Evolutionary conservation across 2,329 filamentous ascomycete genomes (phyloP).

Genomic region (Hypoxylon sp.): DNA sequence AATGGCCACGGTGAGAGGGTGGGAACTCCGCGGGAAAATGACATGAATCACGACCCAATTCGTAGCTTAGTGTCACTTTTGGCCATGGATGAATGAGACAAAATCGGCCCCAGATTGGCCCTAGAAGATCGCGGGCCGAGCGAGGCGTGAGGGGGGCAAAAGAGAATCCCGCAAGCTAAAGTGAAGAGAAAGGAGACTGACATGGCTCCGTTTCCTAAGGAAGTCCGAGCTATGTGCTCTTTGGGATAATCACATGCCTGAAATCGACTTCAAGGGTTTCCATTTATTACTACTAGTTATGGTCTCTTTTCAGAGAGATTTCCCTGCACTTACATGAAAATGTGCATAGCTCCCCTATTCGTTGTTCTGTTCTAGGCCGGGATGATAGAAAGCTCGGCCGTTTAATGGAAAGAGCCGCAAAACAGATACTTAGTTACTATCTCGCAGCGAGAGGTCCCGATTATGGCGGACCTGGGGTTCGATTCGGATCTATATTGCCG

Average conservation of each 20-base stretch:
- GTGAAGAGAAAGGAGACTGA: not conserved
- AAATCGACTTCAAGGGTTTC: not conserved
- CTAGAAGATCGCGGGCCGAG: constrained; percentile 21
- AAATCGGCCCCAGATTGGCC: not conserved
- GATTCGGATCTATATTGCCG: constrained; percentile 2
- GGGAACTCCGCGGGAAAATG: not conserved
- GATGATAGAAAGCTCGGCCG: not conserved
- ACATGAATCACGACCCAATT: constrained; percentile 3
- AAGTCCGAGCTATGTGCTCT: not conserved
- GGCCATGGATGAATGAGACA: not conserved
- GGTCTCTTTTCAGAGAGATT: not conserved
- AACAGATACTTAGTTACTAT: not conserved
- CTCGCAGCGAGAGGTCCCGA: not conserved
- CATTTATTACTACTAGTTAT: not conserved
- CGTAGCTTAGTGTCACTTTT: constrained; percentile 4
- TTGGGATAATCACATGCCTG: constrained; percentile 14
- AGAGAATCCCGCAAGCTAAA: constrained; percentile 10
- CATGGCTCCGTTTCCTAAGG: not conserved
- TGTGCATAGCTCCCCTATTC: not conserved
- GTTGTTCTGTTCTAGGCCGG: not conserved
- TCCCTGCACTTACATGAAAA: not conserved
- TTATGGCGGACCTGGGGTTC: not conserved
- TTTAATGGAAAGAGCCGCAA: not conserved
- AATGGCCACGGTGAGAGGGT: not conserved
- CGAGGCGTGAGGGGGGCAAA: not conserved